Conservation (phyloP, 2,329 filamentous ascomycete genomes). For the Epichloe festucae region DNA sequence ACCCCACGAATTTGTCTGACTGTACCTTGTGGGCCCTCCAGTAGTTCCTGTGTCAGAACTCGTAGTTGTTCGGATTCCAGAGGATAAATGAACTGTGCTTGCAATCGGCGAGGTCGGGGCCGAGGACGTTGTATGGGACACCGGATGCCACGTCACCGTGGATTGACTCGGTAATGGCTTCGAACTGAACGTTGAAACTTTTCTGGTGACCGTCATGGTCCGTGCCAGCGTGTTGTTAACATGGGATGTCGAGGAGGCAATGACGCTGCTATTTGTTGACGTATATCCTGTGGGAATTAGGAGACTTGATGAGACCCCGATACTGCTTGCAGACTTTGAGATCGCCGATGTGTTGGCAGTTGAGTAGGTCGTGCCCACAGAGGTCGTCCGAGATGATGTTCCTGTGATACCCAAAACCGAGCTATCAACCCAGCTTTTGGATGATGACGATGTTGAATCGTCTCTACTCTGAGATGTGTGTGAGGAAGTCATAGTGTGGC, state of each 20-base stretch:
- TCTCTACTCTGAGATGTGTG: neutral
- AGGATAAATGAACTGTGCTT: neutral
- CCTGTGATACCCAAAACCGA: conserved; percentile 6
- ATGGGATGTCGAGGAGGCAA: neutral
- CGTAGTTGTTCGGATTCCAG: neutral
- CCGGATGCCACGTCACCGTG: neutral
- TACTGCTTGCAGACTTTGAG: neutral
- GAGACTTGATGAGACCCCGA: neutral
- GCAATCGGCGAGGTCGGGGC: neutral
- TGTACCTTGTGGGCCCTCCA: neutral
- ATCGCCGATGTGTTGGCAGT: neutral
- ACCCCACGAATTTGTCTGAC: neutral
- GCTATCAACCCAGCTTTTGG: neutral
- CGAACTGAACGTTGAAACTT: neutral
- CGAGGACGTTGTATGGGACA: neutral
- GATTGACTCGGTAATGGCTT: neutral
- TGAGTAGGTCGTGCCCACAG: neutral
- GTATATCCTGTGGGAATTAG: neutral
- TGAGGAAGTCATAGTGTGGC: neutral
- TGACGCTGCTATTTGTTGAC: neutral
- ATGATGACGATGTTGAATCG: neutral
- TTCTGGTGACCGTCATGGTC: neutral
- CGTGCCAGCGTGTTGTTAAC: neutral
- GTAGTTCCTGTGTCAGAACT: neutral
- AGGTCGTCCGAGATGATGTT: neutral